Percentiles rank a stretch among this genome's conserved stretches.
Evolutionary conservation across 2,329 filamentous ascomycete genomes (phyloP).

Genomic region (Hypoxylon sp.): DNA sequence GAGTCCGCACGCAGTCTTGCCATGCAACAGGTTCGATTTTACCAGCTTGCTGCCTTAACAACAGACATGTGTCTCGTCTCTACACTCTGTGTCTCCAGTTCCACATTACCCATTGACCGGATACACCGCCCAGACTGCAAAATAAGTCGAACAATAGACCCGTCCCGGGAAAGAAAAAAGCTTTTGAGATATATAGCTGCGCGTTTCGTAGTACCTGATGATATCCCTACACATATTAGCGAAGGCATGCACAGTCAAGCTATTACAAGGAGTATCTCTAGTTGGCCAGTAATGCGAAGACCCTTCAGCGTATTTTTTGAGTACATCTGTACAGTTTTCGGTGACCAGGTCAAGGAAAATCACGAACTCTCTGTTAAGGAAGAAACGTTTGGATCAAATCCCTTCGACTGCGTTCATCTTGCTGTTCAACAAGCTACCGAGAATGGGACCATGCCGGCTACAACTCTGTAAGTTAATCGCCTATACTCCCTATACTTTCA

Average conservation of each 20-base stretch:
- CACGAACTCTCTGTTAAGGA: background rate
- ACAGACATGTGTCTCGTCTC: constrained; percentile 60
- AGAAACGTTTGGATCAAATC: constrained; percentile 31
- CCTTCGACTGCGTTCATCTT: constrained; percentile 40
- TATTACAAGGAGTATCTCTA: background rate
- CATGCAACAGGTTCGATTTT: constrained; percentile 58
- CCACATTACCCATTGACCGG: constrained; percentile 23
- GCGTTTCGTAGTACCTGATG: constrained; percentile 47
- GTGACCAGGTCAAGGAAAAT: constrained; percentile 4
- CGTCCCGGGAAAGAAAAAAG: constrained; percentile 27
- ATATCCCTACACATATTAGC: constrained; percentile 20
- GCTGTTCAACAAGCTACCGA: constrained; percentile 40
- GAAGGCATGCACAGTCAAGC: background rate
- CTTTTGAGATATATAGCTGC: constrained; percentile 35
- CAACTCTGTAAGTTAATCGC: constrained; percentile 46
- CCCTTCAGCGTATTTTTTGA: constrained; percentile 45
- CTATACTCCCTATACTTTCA: background rate
- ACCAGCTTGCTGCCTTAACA: constrained; percentile 61
- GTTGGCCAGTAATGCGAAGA: constrained; percentile 27
- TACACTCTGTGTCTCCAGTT: constrained; percentile 50
- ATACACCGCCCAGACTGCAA: constrained; percentile 39
- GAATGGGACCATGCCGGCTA: constrained; percentile 35
- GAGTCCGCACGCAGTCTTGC: constrained; percentile 48
- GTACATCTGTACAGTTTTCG: constrained; percentile 28
- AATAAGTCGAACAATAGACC: constrained; percentile 22